Evolutionary conservation across 305 asterid species (phyloP), one percentile per base, ranked within the genome.

Genomic region (Plantago coronopus): DNA sequence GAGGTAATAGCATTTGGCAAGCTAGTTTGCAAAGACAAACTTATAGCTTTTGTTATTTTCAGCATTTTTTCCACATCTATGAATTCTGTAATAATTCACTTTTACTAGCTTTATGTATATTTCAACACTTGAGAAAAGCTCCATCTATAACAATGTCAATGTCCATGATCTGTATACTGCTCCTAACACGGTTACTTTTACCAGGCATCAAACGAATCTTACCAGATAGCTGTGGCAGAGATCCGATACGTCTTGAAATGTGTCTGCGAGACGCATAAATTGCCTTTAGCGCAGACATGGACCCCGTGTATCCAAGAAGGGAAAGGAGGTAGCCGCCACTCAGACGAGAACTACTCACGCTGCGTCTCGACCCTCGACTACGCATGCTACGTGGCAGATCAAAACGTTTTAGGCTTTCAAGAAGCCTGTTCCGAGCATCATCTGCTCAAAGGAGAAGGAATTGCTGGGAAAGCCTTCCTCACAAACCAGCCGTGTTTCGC

Each of bases 261-360:
- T 50, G 85, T 81, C 2, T 83, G 93, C 27, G 86, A 82, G 51
- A 46, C 81, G 5, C 88, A 83, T 69, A 74, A 71, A 61, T 61
- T 86, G 76, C 96, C 96, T 8, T 47, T 88, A 71, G 96, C 88
- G 31, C 96, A 88, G 76, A 82, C 88, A 19, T 88, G 96, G 96
- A 85, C 85, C 5, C 85, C 88, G 0, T 88, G 95, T 66, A 53
- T 49, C 58, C 84, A 84, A 61, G 87, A 84, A 62, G 75, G 83
- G 13, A 88, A 80, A 72, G 82, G 81, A 21, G 95, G 93, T 2
- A 77, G 86, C 63, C 74, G 83, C 51, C 95, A 81, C 71, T 78
- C 96, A 3, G 83, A 79, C 27, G 88, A 85, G 75, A 85, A 78
- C 54, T 79, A 69, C 49, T 54, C 74, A 54, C 64, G 51, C 43